Evolutionary conservation across 768 basidiomycete genomes (phyloP), one percentile per base, ranked within the genome.

Genomic region (Lepiota subincarnata): DNA sequence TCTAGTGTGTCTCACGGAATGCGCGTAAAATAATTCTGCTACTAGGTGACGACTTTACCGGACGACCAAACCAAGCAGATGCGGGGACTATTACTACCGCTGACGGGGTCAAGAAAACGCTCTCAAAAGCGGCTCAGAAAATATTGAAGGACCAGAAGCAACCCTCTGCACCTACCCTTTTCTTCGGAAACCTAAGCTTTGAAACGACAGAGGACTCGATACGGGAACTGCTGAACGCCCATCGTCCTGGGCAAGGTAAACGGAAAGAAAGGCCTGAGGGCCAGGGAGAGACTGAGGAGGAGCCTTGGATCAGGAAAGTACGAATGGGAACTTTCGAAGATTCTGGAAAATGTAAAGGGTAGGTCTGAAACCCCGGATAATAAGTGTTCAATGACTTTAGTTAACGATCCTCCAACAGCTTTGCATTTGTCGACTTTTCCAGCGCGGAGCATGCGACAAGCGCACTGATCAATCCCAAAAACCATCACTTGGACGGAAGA

Each of bases 321-420:
- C 83, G 96, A 5, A 80, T 99, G 81, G 94, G 93, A 3, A 95
- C 94, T 14, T 99, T 99, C 59, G 93, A 98, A 66, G 96, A 99
- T 68, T 89, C 83, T 45, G 97, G 96, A 7, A 70, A 82, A 49
- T 98, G 96, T 72, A 99, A 98, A 77, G 96, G 96, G 96, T 97
- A 64, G 55, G 78, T 73, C 1, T 28, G 3, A 19, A 18, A 13
- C 19, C 31, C 39, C 37, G n/a, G 1, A 39, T 11, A 8, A 31
- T 31, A 31, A 1, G n/a, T 18, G 16, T 48, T 39, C 24, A 18
- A 20, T 48, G 31, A 7, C 22, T 3, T n/a, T 18, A 50, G n/a
- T 19, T 31, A 7, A 31, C 8, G 10, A 31, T 31, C 31, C 8
- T 31, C 31, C 10, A 31, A 28, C 64, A 98, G 96, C 13, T 98